A percentile compares a stretch with the other conserved stretches of the same genome.
Conservation (phyloP, 2,329 filamentous ascomycete species). For the Stemphylium lycopersici region DNA sequence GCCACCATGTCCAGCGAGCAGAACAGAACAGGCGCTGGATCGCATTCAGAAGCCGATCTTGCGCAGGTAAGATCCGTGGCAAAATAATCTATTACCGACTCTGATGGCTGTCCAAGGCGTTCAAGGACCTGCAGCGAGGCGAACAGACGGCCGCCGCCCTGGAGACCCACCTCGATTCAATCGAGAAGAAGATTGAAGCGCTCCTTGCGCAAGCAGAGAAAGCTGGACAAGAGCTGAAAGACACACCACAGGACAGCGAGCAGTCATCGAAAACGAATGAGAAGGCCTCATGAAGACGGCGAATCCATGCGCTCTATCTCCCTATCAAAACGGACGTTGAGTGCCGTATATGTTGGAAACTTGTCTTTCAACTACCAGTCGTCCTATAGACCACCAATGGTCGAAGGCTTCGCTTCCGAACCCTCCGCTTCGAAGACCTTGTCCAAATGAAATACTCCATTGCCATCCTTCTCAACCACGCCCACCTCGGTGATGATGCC, state of each 20-base stretch:
- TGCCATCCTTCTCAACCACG: conserved; percentile 75
- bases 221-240: conserved; percentile 41
- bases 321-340: background rate
- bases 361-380: background rate
- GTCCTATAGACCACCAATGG: conserved; percentile 39
- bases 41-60: conserved; percentile 42
- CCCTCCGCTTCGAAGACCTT: conserved; percentile 47
- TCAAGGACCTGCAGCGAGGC: conserved; percentile 60
- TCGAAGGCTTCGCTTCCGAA: conserved; percentile 37
- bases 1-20: conserved; percentile 41
- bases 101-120: conserved; percentile 50
- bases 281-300: conserved; percentile 20
- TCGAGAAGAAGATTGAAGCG: conserved; percentile 63
- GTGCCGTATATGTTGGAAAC: background rate
- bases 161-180: conserved; percentile 59
- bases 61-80: conserved; percentile 34
- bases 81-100: background rate
- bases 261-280: conserved; percentile 19
- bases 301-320: background rate
- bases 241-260: conserved; percentile 22
- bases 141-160: conserved; percentile 62
- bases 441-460: conserved; percentile 70
- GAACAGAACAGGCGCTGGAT: conserved; percentile 31
- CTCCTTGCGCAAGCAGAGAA: conserved; percentile 57
- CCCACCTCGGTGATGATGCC: conserved; percentile 93